phyloP scores from a whole-genome alignment of 2,329 filamentous ascomycete genomes.

The Colletotrichum sp. region DNA sequence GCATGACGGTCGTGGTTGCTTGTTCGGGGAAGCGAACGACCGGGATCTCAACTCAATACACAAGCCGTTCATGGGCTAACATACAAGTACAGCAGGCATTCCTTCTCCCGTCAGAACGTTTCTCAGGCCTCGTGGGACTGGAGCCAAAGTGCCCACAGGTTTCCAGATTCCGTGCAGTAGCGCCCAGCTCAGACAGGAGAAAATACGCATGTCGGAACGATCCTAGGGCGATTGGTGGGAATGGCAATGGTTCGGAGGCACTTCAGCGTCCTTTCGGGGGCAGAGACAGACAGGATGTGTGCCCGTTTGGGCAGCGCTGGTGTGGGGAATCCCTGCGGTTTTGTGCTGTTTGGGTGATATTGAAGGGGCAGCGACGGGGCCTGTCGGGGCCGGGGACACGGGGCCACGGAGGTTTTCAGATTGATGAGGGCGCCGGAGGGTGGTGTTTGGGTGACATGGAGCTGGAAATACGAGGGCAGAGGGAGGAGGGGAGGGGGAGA shows the following conservation, averaged over 20 bases:
- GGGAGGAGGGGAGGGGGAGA: neutral
- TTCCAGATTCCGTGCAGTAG: neutral
- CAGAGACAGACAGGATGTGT: neutral
- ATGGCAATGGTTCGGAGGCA: neutral
- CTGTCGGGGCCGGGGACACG: neutral
- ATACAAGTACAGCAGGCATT: neutral
- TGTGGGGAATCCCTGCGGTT: constrained; percentile 9
- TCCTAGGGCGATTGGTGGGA: constrained; percentile 12
- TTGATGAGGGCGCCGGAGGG: neutral
- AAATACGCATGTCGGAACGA: neutral
- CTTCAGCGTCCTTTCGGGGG: neutral
- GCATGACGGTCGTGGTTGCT: neutral
- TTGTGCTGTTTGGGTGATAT: constrained; percentile 9
- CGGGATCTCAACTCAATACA: neutral
- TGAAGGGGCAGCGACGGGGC: constrained; percentile 9
- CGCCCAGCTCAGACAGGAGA: neutral
- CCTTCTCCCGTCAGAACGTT: neutral
- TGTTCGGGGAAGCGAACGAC: neutral
- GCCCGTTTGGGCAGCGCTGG: neutral
- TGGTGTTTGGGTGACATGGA: neutral
- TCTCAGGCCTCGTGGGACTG: neutral
- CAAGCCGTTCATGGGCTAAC: neutral
- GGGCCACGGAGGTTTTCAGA: neutral
- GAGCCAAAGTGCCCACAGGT: neutral
- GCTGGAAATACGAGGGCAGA: neutral